phyloP scores from a whole-genome alignment of 495 filamentous ascomycete genomes.

The Penicillium subrubescens region DNA sequence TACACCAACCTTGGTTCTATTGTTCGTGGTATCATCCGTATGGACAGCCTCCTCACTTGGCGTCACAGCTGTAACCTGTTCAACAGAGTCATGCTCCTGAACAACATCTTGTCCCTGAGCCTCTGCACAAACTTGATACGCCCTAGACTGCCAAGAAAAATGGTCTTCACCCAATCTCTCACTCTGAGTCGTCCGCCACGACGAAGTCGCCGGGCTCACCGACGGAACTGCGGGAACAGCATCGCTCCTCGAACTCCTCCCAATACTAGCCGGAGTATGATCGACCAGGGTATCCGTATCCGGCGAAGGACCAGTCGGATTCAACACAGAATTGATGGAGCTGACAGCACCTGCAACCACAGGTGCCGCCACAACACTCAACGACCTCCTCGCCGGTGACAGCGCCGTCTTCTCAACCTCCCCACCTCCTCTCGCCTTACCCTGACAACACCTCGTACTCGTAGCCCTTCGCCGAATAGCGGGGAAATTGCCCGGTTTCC shows the following conservation, averaged over 20 bases:
- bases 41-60: neutral
- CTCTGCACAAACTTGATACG: neutral
- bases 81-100: neutral
- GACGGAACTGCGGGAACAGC: neutral
- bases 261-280: neutral
- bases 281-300: neutral
- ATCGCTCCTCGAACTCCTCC: neutral
- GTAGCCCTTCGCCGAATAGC: conserved; percentile 9
- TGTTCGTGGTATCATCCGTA: neutral
- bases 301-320: neutral
- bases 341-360: neutral
- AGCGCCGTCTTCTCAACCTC: neutral
- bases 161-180: neutral
- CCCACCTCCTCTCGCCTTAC: neutral
- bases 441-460: neutral
- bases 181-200: neutral
- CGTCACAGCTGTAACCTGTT: neutral
- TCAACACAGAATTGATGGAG: neutral
- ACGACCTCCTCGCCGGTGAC: neutral
- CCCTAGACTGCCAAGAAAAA: neutral
- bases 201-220: neutral
- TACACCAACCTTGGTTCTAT: neutral
- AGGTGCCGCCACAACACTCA: too few species aligned
- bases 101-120: neutral
- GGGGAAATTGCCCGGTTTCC: conserved; percentile 4